Conservation (phyloP, 1,139 yeast species). For the Zygoascus meyerae region DNA sequence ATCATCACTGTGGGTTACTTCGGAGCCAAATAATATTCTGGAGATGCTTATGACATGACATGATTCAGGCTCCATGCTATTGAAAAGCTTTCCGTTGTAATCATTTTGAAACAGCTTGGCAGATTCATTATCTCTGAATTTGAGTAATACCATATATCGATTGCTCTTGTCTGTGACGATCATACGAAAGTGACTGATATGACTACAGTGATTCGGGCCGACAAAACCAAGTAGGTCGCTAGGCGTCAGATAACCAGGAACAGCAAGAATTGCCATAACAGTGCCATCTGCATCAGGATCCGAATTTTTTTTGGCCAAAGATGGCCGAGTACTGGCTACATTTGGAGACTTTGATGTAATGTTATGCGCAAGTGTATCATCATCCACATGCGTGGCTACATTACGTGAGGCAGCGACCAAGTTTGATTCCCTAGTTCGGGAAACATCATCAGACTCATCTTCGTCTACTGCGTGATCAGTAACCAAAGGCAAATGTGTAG, state of each 20-base stretch:
- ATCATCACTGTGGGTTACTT: conserved; percentile 23
- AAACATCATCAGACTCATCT: conserved; percentile 38
- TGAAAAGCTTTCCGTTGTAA: conserved; percentile 72
- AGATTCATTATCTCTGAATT: conserved; percentile 51
- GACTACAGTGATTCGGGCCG: conserved; percentile 53
- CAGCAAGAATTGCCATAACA: conserved; percentile 69
- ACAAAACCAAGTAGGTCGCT: conserved; percentile 78
- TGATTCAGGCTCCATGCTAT: conserved; percentile 82
- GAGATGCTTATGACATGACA: conserved; percentile 68
- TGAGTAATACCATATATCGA: conserved; percentile 70
- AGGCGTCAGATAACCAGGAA: conserved; percentile 83
- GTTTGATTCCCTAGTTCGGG: too few species aligned
- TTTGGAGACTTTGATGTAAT: too few species aligned
- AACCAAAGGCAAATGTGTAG: too few species aligned
- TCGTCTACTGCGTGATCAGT: too few species aligned
- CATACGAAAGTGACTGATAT: conserved; percentile 67
- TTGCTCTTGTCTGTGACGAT: conserved; percentile 62
- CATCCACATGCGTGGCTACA: conserved; percentile 18
- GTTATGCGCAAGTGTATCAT: conserved; percentile 13
- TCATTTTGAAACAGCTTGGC: conserved; percentile 61
- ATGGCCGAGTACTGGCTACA: neutral
- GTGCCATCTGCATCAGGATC: too few species aligned
- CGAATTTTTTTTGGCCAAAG: conserved; percentile 9
- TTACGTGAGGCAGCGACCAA: too few species aligned
- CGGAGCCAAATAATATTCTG: conserved; percentile 39